Base-by-base conservation (phyloP, 108 stramenopile genomes). In the Conticribra guillardii region DNA sequence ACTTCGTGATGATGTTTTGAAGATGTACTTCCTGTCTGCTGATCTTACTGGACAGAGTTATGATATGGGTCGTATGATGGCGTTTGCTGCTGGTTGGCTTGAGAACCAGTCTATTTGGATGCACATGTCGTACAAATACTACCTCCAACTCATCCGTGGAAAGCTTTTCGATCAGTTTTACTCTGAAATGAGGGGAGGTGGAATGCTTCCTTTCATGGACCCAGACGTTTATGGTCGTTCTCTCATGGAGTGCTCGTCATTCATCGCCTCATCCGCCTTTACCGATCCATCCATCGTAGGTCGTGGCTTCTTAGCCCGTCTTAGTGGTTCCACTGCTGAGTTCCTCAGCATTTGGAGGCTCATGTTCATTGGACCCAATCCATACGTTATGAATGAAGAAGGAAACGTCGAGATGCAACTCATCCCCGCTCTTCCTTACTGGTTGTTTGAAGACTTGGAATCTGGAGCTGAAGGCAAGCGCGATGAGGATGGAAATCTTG, bases 91-190 rank as follows among this genome's bases (percentile, higher is more conserved):
- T 34, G 97, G 97, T 21, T 98, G 97, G 97, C 83, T 98, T 21
- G 97, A 98, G 82, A 96, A 98, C 76, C 91, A 96, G 73, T 90
- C 88, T 34, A 90, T 98, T 64, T 98, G 97, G 97, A 89, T 94
- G 85, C 97, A 98, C 87, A 98, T 98, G 97, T 92, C 90, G 49
- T 98, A 96, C 89, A 98, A 98, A 71, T 96, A 92, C 67, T 96
- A 96, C 76, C 85, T 98, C 44, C 91, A 98, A 67, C 91, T 98
- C 29, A 72, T 96, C 52, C 88, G 97, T 51, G 97, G 92, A 63
- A 91, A 94, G 85, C 90, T 96, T 27, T 98, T 92, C 84, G 92
- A 93, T 33, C 72, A 92, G 53, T 96, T 98, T 82, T 98, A 89
- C 71, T 54, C 64, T 27, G 97, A 96, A 76, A 92, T 96, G 82